Percentiles rank a stretch among this genome's conserved stretches.
Evolutionary conservation across 139 green algal genomes (phyloP).

Genomic region (Edaphochlamys debaryana): DNA sequence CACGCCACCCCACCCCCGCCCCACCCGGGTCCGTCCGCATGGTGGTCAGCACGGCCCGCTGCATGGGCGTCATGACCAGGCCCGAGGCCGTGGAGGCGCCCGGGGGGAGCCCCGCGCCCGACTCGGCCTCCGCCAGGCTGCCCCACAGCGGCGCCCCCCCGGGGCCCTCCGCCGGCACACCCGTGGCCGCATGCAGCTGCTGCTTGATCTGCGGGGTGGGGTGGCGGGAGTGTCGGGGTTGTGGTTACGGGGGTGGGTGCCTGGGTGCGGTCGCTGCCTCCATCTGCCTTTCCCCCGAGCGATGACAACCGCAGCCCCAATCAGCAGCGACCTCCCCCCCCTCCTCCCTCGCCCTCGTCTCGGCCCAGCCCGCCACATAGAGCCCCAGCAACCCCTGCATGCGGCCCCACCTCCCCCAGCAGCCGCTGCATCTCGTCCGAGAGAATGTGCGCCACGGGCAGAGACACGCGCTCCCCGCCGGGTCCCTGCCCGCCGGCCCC

Average conservation of each 20-base stretch:
- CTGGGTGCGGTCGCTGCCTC: no score
- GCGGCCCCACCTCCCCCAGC: conserved; percentile 63
- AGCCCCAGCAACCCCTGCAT: no score
- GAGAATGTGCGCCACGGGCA: conserved; percentile 81
- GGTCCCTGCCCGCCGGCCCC: background rate
- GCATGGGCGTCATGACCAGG: conserved; percentile 21
- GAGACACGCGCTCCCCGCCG: conserved; percentile 56
- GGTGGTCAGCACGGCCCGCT: conserved; percentile 58
- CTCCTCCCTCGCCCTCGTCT: no score
- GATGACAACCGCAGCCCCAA: no score
- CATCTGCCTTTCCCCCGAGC: no score
- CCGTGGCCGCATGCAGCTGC: background rate
- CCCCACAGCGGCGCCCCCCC: background rate
- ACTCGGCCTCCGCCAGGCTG: background rate
- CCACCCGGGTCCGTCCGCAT: conserved; percentile 69
- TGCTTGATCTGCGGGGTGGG: background rate
- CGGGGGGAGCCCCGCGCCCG: background rate
- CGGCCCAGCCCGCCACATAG: no score
- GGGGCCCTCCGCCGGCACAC: conserved; percentile 3
- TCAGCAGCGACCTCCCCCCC: no score
- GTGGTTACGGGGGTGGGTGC: no score
- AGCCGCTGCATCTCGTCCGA: conserved; percentile 84
- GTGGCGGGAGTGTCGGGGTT: background rate
- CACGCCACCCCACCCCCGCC: background rate
- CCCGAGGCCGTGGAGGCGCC: background rate